Conservation (phyloP, 2,329 filamentous ascomycete species). For the Paraphaeosphaeria minitans region DNA sequence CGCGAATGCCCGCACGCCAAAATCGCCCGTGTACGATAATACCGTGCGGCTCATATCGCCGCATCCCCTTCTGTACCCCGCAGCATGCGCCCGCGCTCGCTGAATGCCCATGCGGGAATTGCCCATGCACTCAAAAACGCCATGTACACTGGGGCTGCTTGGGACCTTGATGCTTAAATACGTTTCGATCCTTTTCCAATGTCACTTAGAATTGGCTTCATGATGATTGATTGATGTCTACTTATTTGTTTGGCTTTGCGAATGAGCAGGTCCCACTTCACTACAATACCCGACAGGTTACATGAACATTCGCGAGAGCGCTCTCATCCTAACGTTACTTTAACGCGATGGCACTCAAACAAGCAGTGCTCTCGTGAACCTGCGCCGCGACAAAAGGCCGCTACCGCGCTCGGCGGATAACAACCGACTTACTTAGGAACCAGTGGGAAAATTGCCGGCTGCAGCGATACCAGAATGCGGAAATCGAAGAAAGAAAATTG, state of each 20-base stretch:
- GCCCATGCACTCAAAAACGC: neutral
- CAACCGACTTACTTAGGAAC: neutral
- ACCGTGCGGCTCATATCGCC: too few relatives aligned
- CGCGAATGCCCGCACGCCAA: neutral
- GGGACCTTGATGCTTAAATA: neutral
- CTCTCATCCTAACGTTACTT: too few relatives aligned
- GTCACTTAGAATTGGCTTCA: neutral
- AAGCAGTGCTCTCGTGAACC: neutral
- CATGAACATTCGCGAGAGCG: too few relatives aligned
- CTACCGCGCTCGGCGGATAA: neutral
- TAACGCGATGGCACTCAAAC: too few relatives aligned
- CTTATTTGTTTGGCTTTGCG: too few relatives aligned
- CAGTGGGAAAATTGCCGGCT: neutral
- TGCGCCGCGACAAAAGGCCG: neutral
- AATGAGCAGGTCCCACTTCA: too few relatives aligned
- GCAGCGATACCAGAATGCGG: neutral
- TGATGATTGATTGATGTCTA: neutral
- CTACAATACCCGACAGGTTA: too few relatives aligned
- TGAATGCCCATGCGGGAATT: too few relatives aligned
- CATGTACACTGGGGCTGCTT: neutral
- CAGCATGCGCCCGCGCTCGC: too few relatives aligned
- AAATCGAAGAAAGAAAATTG: conserved; percentile 2
- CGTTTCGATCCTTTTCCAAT: neutral
- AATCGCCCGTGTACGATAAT: conserved; percentile 1
- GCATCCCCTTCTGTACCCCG: neutral